Conservation (phyloP, 2,329 filamentous ascomycete species). For the Furcasterigmium furcatum region DNA sequence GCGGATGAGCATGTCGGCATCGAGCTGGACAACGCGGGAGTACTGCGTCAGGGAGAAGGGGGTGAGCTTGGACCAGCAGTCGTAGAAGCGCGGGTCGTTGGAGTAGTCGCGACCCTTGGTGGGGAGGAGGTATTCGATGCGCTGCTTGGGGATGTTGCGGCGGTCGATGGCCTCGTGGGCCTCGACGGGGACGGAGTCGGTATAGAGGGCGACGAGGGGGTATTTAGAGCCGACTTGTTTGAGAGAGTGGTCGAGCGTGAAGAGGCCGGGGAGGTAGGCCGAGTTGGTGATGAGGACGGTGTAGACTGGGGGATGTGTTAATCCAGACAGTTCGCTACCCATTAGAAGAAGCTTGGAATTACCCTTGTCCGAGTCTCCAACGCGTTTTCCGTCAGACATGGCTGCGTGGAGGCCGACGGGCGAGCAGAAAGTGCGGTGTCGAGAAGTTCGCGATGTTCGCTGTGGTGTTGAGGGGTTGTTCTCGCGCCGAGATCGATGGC, state of each 20-base stretch:
- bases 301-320: constrained; percentile 60
- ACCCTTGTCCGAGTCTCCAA: constrained; percentile 38
- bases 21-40: constrained; percentile 75
- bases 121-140: constrained; percentile 71
- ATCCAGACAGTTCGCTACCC: neutral
- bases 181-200: constrained; percentile 66
- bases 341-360: constrained; percentile 1
- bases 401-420: neutral
- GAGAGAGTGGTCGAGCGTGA: constrained; percentile 78
- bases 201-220: constrained; percentile 80
- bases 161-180: constrained; percentile 67
- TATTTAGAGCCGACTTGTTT: constrained; percentile 63
- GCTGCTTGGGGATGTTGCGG: constrained; percentile 66
- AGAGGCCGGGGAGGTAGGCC: constrained; percentile 75
- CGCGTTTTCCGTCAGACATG: constrained; percentile 20
- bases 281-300: constrained; percentile 84
- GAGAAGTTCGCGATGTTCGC: neutral
- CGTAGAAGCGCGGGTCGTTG: constrained; percentile 80
- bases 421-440: too few relatives aligned
- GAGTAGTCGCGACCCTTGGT: constrained; percentile 63
- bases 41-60: constrained; percentile 64
- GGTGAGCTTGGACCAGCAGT: constrained; percentile 85
- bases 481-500: neutral
- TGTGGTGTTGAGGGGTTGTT: constrained; percentile 1
- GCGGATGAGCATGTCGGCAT: constrained; percentile 32